A percentile compares a stretch with the other conserved stretches of the same genome.
These are phyloP conservation scores for Obba rivulosa DNA, from an alignment of 768 basidiomycete genomes.

Conservation along the genomic window DNA sequence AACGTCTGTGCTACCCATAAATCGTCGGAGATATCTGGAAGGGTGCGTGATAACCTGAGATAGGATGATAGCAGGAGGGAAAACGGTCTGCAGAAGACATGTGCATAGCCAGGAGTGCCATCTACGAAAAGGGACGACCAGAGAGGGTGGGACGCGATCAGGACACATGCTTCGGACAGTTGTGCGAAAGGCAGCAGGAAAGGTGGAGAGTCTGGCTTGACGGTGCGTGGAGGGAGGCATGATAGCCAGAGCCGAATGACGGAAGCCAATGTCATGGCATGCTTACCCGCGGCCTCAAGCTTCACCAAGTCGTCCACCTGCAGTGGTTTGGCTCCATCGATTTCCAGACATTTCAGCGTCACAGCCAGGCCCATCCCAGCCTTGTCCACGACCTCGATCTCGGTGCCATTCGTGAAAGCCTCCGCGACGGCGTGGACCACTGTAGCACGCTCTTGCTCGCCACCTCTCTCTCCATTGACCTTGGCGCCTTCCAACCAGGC, in stretches of 20 bases:
- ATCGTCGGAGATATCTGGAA: slow-evolving; percentile 50
- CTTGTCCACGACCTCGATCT: slow-evolving; percentile 19
- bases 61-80: slow-evolving; percentile 49
- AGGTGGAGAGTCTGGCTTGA: slow-evolving; percentile 43
- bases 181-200: slow-evolving; percentile 55
- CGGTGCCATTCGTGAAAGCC: slow-evolving; percentile 34
- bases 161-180: slow-evolving; percentile 49
- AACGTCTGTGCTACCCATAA: slow-evolving; percentile 68
- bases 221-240: slow-evolving; percentile 42
- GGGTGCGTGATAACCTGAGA: slow-evolving; percentile 50
- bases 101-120: slow-evolving; percentile 23
- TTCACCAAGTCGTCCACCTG: slow-evolving; percentile 6
- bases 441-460: slow-evolving; percentile 53
- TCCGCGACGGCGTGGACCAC: slow-evolving; percentile 29
- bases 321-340: slow-evolving; percentile 2
- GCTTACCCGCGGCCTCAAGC: slow-evolving; percentile 27
- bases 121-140: slow-evolving; percentile 37
- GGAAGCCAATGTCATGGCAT: slow-evolving; percentile 37
- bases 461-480: slow-evolving; percentile 64
- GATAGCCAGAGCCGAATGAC: slow-evolving; percentile 62
- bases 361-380: slow-evolving; percentile 16
- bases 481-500: slow-evolving; percentile 76
- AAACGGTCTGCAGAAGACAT: slow-evolving; percentile 43
- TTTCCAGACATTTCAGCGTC: slow-evolving; percentile 9
- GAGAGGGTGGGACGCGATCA: slow-evolving; percentile 43